Evolutionary conservation across 176 grass and related monocot genomes (phyloP).

Genomic region (Puccinellia tenuiflora): DNA sequence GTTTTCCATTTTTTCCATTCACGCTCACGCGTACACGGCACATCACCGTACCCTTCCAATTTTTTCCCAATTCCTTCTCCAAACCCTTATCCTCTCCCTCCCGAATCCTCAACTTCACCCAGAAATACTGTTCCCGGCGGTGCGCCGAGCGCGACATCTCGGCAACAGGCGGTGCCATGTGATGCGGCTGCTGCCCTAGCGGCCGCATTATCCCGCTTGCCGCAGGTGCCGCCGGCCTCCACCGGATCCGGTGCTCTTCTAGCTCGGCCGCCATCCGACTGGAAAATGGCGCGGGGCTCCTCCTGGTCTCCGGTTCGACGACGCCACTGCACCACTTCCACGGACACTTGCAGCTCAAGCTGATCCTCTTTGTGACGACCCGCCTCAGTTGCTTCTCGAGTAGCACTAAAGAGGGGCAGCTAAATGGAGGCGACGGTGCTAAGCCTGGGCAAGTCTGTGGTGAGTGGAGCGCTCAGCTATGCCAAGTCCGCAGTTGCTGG

Average conservation of each 20-base stretch:
- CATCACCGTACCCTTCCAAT: too few relatives aligned
- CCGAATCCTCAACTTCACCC: neutral
- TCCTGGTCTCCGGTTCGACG: neutral
- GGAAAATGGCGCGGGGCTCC: neutral
- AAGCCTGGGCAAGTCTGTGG: conserved; percentile 7
- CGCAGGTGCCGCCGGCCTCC: neutral
- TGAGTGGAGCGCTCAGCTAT: neutral
- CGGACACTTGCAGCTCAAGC: neutral
- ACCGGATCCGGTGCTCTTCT: neutral
- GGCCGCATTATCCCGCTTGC: neutral
- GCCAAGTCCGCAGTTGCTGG: neutral
- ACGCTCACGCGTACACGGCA: too few relatives aligned
- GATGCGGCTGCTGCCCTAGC: neutral
- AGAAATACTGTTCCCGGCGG: neutral
- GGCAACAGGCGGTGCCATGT: neutral
- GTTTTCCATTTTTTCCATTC: too few relatives aligned
- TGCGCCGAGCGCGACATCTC: neutral
- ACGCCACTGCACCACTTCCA: neutral
- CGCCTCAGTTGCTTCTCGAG: neutral
- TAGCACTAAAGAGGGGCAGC: neutral
- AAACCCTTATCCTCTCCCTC: neutral
- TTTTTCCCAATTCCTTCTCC: too few relatives aligned
- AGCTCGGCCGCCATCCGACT: neutral
- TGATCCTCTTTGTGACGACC: neutral
- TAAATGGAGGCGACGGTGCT: conserved; percentile 8